Evolutionary conservation across 768 basidiomycete genomes (phyloP).

Genomic region (Pulveroboletus ravenelii): DNA sequence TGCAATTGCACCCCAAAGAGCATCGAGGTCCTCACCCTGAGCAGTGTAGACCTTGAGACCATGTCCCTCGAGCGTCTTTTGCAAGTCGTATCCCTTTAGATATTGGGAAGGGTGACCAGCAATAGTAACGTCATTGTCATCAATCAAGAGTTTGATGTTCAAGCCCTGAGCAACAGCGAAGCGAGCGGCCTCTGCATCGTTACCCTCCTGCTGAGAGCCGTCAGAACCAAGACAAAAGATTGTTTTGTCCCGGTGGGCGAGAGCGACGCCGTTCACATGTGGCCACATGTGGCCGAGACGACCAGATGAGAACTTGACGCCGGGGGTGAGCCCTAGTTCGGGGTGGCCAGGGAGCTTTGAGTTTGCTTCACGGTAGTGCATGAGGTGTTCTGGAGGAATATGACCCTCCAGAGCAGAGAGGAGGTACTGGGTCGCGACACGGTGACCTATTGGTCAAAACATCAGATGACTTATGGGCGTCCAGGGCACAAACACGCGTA

Average conservation of each 20-base stretch:
- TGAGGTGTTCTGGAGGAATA: slow-evolving; percentile 67
- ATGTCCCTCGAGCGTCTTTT: slow-evolving; percentile 73
- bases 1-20: slow-evolving; percentile 65
- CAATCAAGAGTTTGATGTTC: slow-evolving; percentile 83
- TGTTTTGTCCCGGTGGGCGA: slow-evolving; percentile 73
- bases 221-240: slow-evolving; percentile 85
- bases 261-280: slow-evolving; percentile 76
- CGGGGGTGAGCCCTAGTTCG: slow-evolving; percentile 86
- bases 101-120: slow-evolving; percentile 89
- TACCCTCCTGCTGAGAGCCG: slow-evolving; percentile 88
- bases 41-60: slow-evolving; percentile 72
- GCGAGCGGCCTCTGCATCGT: slow-evolving; percentile 86
- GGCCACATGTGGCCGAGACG: slow-evolving; percentile 92
- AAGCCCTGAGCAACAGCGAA: slow-evolving; percentile 79
- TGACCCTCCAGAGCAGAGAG: slow-evolving; percentile 73
- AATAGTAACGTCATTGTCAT: slow-evolving; percentile 90
- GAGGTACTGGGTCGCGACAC: slow-evolving; percentile 87
- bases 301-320: slow-evolving; percentile 91
- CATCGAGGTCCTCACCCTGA: slow-evolving; percentile 76
- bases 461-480: not conserved
- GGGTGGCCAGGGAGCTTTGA: slow-evolving; percentile 87
- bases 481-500: slow-evolving; percentile 29
- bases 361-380: slow-evolving; percentile 83
- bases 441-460: slow-evolving; percentile 54
- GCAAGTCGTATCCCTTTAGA: slow-evolving; percentile 70